Evolutionary conservation across 2,329 filamentous ascomycete species (phyloP).

Genomic region (Madurella mycetomatis): DNA sequence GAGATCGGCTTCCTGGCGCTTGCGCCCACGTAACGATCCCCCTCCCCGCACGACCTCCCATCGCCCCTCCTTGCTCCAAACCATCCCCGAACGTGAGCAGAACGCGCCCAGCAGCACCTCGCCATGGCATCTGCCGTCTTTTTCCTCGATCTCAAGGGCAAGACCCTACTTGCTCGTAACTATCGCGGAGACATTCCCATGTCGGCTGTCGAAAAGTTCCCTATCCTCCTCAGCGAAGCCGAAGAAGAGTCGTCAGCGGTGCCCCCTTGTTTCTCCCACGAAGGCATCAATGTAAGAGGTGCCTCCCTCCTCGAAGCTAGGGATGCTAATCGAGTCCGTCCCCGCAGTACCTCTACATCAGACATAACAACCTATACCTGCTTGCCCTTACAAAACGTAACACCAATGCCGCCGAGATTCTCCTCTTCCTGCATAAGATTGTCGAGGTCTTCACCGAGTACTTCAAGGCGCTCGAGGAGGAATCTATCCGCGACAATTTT

Average conservation of each 20-base stretch:
- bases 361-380: slow-evolving; percentile 98
- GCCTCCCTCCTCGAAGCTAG: background rate
- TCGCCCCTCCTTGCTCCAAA: background rate
- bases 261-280: slow-evolving; percentile 94
- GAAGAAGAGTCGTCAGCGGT: slow-evolving; percentile 99
- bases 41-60: background rate
- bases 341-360: slow-evolving; percentile 89
- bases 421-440: slow-evolving; percentile 95
- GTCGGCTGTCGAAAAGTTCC: slow-evolving; percentile 98
- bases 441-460: slow-evolving; percentile 99
- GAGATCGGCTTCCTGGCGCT: too few species aligned
- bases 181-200: slow-evolving; percentile 98
- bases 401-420: slow-evolving; percentile 96
- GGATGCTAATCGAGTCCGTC: background rate
- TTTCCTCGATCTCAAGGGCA: slow-evolving; percentile 99
- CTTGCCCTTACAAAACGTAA: slow-evolving; percentile 97
- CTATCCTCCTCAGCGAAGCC: slow-evolving; percentile 89
- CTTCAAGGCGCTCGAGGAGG: slow-evolving; percentile 98
- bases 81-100: background rate
- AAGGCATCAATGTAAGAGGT: slow-evolving; percentile 84
- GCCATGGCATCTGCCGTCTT: slow-evolving; percentile 94
- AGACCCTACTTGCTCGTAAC: slow-evolving; percentile 98
- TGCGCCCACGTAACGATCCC: too few species aligned
- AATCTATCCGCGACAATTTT: slow-evolving; percentile 98
- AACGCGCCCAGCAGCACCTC: background rate